These are phyloP conservation scores for Geranomyces variabilis DNA, from an alignment of 192 early-diverging fungal species.

Conservation along the genomic window DNA sequence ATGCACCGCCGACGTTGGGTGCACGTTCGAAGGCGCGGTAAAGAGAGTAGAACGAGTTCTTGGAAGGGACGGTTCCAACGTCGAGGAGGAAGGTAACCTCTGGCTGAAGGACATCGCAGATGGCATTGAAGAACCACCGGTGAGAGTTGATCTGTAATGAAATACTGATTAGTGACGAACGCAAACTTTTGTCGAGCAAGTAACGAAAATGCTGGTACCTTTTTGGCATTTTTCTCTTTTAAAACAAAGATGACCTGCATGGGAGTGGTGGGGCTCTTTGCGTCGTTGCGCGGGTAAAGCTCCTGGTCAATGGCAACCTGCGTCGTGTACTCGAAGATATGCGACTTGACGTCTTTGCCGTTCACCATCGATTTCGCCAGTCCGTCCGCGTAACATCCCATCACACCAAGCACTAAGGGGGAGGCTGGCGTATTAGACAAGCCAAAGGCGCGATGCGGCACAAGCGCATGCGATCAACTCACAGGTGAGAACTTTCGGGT, in stretches of 20 bases:
- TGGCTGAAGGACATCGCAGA: conserved; percentile 67
- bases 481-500: conserved; percentile 65
- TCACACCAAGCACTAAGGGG: conserved; percentile 55
- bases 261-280: conserved; percentile 36
- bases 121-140: conserved; percentile 77
- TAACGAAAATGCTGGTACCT: conserved; percentile 31
- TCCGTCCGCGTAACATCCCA: conserved; percentile 64
- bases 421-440: background rate
- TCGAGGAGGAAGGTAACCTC: conserved; percentile 73
- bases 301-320: conserved; percentile 45
- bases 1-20: conserved; percentile 73
- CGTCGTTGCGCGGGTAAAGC: conserved; percentile 30
- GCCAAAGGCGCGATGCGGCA: background rate
- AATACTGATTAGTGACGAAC: no score
- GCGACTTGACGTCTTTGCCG: conserved; percentile 47
- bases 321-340: conserved; percentile 59
- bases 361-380: conserved; percentile 50
- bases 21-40: conserved; percentile 69
- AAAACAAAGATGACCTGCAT: conserved; percentile 57
- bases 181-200: background rate
- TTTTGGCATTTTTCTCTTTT: conserved; percentile 66
- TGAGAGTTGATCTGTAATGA: conserved; percentile 55
- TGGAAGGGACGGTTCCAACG: conserved; percentile 72
- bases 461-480: conserved; percentile 52
- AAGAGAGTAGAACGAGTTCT: conserved; percentile 58